A percentile compares a stretch with the other conserved stretches of the same genome.
Conservation (phyloP, 2,329 filamentous ascomycete species). For the Fusarium sublunatum region DNA sequence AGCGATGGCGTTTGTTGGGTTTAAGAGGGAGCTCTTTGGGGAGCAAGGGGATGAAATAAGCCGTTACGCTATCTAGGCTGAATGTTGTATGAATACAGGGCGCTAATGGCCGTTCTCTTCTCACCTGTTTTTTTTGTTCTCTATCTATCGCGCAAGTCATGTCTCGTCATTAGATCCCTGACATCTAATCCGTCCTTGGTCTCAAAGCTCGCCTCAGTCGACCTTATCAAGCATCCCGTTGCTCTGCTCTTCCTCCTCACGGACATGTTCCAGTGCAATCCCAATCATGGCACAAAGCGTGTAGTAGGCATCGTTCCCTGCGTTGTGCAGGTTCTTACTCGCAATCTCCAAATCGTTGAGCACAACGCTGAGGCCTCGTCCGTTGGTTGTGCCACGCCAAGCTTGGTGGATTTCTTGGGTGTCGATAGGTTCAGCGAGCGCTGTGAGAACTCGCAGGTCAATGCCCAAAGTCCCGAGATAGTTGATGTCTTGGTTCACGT, state of each 20-base stretch:
- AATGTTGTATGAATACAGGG: constrained; percentile 44
- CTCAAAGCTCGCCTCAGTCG: constrained; percentile 15
- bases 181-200: not conserved
- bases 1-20: constrained; percentile 58
- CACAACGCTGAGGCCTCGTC: constrained; percentile 68
- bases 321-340: constrained; percentile 81
- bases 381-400: constrained; percentile 64
- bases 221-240: constrained; percentile 16
- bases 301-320: constrained; percentile 85
- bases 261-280: constrained; percentile 45
- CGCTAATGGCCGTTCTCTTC: constrained; percentile 41
- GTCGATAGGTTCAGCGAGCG: constrained; percentile 74
- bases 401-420: constrained; percentile 77
- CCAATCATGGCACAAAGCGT: constrained; percentile 79
- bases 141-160: not conserved
- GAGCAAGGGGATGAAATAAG: constrained; percentile 36
- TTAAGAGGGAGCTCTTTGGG: constrained; percentile 40
- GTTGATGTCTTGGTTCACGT: constrained; percentile 72
- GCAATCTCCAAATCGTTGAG: constrained; percentile 72
- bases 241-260: constrained; percentile 37
- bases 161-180: not conserved
- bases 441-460: constrained; percentile 62
- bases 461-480: constrained; percentile 76
- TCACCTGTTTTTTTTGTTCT: constrained; percentile 20
- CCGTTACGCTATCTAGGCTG: constrained; percentile 36